These are phyloP conservation scores for Viscum album DNA, from an alignment of 177 flowering plant species.

Conservation along the genomic window DNA sequence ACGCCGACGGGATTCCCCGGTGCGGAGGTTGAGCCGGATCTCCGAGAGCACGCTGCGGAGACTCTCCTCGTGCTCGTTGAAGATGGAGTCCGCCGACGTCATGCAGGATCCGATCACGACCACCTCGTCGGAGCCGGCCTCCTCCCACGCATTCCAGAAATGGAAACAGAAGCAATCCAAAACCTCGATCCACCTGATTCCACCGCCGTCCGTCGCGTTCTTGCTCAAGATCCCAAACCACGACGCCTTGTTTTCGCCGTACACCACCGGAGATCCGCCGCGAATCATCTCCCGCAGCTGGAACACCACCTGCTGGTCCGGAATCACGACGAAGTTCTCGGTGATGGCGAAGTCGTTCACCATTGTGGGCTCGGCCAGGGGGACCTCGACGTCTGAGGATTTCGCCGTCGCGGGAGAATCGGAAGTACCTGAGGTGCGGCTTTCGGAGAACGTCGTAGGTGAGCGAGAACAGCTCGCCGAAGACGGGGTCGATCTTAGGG, in stretches of 20 bases:
- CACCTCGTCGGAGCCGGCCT: neutral
- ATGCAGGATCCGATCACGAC: slow-evolving; percentile 1
- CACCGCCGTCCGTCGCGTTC: neutral
- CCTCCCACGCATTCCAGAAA: slow-evolving; percentile 4
- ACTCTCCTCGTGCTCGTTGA: neutral
- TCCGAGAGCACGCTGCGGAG: neutral
- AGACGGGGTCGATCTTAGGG: slow-evolving; percentile 1
- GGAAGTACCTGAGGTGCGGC: neutral
- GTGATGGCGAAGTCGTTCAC: slow-evolving; percentile 4
- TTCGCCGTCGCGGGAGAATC: neutral
- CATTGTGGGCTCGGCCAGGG: neutral
- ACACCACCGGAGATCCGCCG: slow-evolving; percentile 2
- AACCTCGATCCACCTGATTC: neutral
- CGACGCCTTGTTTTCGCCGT: neutral
- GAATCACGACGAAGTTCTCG: neutral
- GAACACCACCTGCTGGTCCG: slow-evolving; percentile 5
- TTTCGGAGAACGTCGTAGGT: neutral
- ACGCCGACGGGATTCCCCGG: neutral
- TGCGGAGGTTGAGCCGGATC: slow-evolving; percentile 1
- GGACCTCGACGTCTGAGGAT: neutral
- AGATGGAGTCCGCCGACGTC: slow-evolving; percentile 1
- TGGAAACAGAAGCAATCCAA: slow-evolving; percentile 1
- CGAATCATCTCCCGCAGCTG: neutral
- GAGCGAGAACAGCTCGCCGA: slow-evolving; percentile 1
- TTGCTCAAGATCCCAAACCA: neutral